phyloP scores from a whole-genome alignment of 2,329 filamentous ascomycete genomes.

The Colletotrichum sp. region DNA sequence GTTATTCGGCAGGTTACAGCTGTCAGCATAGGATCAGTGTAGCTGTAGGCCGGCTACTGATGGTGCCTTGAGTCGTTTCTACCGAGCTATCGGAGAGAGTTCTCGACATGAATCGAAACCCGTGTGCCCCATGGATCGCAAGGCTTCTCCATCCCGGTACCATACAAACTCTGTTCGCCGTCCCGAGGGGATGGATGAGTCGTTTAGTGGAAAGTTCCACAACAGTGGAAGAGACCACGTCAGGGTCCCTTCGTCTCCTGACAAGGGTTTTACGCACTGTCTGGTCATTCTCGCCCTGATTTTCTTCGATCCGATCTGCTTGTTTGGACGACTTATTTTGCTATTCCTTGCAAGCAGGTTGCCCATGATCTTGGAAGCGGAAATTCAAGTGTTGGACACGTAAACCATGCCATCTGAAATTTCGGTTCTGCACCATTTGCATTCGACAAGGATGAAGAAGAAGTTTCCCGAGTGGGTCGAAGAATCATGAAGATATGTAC shows the following conservation, averaged over 20 bases:
- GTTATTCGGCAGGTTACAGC: accelerated
- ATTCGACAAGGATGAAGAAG: not conserved
- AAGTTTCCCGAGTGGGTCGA: not conserved
- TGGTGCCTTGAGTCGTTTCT: not conserved
- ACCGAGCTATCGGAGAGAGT: not conserved
- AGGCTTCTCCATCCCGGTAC: not conserved
- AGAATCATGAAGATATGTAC: not conserved
- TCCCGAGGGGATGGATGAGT: not conserved
- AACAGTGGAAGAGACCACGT: not conserved
- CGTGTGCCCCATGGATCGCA: not conserved
- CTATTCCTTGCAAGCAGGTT: not conserved
- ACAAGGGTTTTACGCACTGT: not conserved
- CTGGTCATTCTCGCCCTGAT: not conserved
- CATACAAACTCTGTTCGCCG: not conserved
- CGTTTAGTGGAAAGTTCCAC: not conserved
- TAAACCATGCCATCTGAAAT: not conserved
- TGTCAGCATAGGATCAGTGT: not conserved
- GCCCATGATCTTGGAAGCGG: not conserved
- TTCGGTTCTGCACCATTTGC: not conserved
- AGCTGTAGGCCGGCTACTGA: not conserved
- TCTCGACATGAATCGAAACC: not conserved
- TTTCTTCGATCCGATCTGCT: not conserved
- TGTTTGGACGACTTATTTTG: not conserved
- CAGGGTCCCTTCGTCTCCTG: not conserved
- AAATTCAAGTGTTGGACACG: not conserved